phyloP scores from a whole-genome alignment of 345 rosid genomes.

The Aethionema arabicum region DNA sequence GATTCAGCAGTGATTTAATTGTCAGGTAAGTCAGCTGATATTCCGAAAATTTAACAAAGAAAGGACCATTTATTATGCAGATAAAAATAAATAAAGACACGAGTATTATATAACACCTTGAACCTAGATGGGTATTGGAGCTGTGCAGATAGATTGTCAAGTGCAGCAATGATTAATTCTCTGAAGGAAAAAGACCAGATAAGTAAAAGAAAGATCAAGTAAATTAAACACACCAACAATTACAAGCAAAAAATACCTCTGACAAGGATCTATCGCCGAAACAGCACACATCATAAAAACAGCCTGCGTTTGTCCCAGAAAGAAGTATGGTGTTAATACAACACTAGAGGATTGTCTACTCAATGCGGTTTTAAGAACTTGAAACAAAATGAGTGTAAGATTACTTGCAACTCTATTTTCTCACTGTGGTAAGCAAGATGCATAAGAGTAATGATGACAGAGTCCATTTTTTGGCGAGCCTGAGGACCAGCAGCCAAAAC shows the following conservation, averaged over 20 bases:
- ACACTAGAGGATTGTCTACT: constrained; percentile 11
- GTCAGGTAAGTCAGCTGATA: constrained; percentile 3
- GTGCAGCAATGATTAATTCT: constrained; percentile 64
- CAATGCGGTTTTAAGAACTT: neutral
- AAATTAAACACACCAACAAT: constrained; percentile 1
- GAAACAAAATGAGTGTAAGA: constrained; percentile 14
- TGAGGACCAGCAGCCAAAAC: constrained; percentile 77
- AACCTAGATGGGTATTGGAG: constrained; percentile 69
- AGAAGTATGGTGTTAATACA: constrained; percentile 17
- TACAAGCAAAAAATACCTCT: constrained; percentile 52
- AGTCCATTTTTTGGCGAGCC: constrained; percentile 65
- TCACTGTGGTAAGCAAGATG: constrained; percentile 90
- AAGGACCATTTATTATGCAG: constrained; percentile 1
- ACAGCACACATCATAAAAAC: constrained; percentile 82
- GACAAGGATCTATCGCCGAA: constrained; percentile 77
- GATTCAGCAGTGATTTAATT: constrained; percentile 1
- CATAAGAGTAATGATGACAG: constrained; percentile 74
- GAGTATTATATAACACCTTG: constrained; percentile 52
- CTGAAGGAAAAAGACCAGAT: constrained; percentile 46
- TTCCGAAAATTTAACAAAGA: neutral
- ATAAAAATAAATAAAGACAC: constrained; percentile 12
- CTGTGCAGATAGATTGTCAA: constrained; percentile 70
- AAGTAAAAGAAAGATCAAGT: constrained; percentile 16
- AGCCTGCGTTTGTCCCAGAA: constrained; percentile 54
- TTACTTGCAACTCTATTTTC: constrained; percentile 80